Evolutionary conservation across 2,329 filamentous ascomycete species (phyloP), one percentile per base, ranked within the genome.

Genomic region (Talaromyces pinophilus): DNA sequence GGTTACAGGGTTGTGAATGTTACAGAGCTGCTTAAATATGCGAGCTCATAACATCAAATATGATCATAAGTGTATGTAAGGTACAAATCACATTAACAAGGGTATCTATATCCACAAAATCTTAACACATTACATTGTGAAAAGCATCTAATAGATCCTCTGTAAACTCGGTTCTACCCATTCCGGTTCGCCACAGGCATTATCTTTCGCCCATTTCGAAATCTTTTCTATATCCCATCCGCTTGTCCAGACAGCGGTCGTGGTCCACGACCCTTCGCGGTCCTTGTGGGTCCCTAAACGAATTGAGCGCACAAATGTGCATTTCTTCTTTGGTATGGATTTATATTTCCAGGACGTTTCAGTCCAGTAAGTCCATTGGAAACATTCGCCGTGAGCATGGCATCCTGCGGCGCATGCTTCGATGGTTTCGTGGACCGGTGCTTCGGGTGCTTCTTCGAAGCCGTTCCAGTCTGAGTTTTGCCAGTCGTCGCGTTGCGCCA

Each of bases 1-100:
- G 92, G 92, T 0, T 96, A 92, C 76, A 82, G 81, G 65, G 83
- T 94, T 44, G 88, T 92, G 35, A 91, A 88, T 17, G 80, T 96
- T 22, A 88, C 89, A 4, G 85, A 89, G 71, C 80, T 94, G 70
- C 77, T 94, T 60, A 76, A 77, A 57, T 48, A 59, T 17, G 54
- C 28, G 11, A n/a, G 15, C 25, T 48, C 44, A 30, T 64, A 28
- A 15, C 40, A 57, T 19, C 28, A 55, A 10, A 35, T 35, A 6
- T 22, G 5, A 2, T 7, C 2, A 22, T 38, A 11, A 17, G 22
- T 38, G 19, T 38, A 22, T 25, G 22, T 48, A 19, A 10, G n/a
- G 33, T 22, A 33, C 33, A 57, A 30, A 15, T 40, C 10, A 38
- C 6, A 38, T 19, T 25, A 13, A 17, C 8, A 22, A 15, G 54